Evolutionary conservation across 331 rosid genomes (phyloP), one percentile per base, ranked within the genome.

Genomic region (Ulmus americana): DNA sequence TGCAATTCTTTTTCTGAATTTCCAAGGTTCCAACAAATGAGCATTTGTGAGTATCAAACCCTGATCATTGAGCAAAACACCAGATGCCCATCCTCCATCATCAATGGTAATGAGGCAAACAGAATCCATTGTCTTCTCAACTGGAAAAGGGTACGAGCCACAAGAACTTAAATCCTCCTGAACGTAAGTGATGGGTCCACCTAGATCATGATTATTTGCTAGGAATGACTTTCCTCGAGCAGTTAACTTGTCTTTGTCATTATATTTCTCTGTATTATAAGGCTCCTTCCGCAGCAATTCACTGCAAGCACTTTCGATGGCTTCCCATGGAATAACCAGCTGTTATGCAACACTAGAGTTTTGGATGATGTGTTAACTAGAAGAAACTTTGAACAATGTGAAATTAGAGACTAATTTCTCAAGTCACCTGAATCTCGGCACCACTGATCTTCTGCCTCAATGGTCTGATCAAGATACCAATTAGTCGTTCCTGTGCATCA

Each of bases 301-400:
- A 65, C 81, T 41, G 63, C 88, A 82, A 75, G 97, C 85, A 70
- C 56, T 74, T 70, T 79, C 90, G 60, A 92, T 82, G 75, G 95
- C 84, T 76, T 82, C 91, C 98, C 98, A 92, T 39, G 98, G 96
- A 83, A 92, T 79, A 80, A 92, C 87, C 87, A 92, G 86, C 98
- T 92, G 90, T 86, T 75, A 83, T 73, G 86, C 84, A 83, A 77
- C 82, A 78, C 90, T 83, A 85, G 79, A 80, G 81, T 74, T 78
- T 86, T 78, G 81, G 77, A 76, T 76, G 84, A 89, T 71, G 83
- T 69, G 85, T 82, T 75, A 78, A 85, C 81, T 68, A 69, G 69
- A 72, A 71, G 65, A 72, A 79, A 60, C 61, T 68, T 55, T 45
- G 53, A 35, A 68, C 55, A 67, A 70, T 55, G 49, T 6, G 70